A percentile compares a stretch with the other conserved stretches of the same genome.
phyloP scores from a whole-genome alignment of 1,139 yeast species.

The Scheffersomyces segobiensis region DNA sequence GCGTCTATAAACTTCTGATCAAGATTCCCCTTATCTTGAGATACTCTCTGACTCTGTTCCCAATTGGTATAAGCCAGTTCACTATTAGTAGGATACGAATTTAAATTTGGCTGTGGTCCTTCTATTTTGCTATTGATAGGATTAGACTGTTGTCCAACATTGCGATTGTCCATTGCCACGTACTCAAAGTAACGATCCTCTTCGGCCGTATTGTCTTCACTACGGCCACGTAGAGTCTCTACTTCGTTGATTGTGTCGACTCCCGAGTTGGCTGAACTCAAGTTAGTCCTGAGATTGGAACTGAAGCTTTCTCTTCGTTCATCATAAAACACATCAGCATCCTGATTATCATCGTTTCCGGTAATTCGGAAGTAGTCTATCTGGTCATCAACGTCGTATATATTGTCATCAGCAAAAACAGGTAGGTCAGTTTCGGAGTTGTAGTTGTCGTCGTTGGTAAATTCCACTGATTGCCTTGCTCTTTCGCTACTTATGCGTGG shows the following conservation, averaged over 20 bases:
- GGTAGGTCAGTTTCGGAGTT: not conserved
- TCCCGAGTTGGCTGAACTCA: conserved; percentile 6
- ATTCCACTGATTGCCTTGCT: not conserved
- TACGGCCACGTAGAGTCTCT: conserved; percentile 3
- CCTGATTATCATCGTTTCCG: conserved; percentile 5
- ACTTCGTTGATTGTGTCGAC: conserved; percentile 5
- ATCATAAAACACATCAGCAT: conserved; percentile 22
- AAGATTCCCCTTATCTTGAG: not conserved
- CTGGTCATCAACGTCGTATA: conserved; percentile 5
- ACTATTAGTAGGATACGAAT: not conserved
- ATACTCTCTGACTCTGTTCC: not conserved
- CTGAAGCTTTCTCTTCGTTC: conserved; percentile 25
- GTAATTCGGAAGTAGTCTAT: conserved; percentile 3
- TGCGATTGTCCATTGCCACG: not conserved
- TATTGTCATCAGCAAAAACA: not conserved
- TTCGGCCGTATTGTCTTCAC: not conserved
- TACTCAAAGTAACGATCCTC: not conserved
- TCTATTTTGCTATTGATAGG: not conserved
- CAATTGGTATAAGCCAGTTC: not conserved
- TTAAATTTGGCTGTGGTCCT: not conserved
- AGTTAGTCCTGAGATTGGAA: not conserved
- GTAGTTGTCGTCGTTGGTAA: not conserved
- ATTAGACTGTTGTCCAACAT: not conserved
- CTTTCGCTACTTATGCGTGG: not conserved
- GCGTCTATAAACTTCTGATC: conserved; percentile 8